Evolutionary conservation across 139 green algal species (phyloP).

Genomic region (Haematococcus lacustris): DNA sequence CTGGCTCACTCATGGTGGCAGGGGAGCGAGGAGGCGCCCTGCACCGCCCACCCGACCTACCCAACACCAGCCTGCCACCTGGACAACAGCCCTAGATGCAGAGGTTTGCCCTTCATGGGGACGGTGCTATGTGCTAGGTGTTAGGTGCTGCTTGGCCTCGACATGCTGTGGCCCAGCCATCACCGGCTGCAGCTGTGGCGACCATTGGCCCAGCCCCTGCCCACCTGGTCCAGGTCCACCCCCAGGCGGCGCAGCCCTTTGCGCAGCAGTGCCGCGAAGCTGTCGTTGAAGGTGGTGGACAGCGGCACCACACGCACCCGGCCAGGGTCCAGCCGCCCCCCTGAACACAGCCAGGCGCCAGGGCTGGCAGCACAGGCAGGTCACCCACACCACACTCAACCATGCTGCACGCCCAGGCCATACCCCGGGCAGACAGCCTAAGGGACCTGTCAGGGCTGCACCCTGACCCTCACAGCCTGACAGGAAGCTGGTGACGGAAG

Average conservation of each 20-base stretch:
- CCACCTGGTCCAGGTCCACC: slow-evolving; percentile 1
- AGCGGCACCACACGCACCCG: slow-evolving; percentile 31
- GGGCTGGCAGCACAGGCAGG: too few relatives aligned
- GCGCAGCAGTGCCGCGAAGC: slow-evolving; percentile 32
- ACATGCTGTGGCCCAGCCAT: too few relatives aligned
- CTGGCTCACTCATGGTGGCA: neutral
- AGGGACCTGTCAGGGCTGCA: too few relatives aligned
- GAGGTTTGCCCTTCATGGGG: neutral
- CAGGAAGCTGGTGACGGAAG: too few relatives aligned
- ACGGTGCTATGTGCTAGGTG: neutral
- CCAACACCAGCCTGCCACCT: neutral
- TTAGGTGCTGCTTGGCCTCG: too few relatives aligned
- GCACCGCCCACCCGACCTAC: neutral
- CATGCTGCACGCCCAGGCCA: too few relatives aligned
- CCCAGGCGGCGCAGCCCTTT: slow-evolving; percentile 7
- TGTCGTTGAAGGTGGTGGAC: slow-evolving; percentile 31
- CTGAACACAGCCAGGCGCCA: too few relatives aligned
- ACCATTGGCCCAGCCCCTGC: too few relatives aligned
- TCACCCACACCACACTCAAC: too few relatives aligned
- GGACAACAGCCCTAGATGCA: neutral
- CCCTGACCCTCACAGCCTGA: too few relatives aligned
- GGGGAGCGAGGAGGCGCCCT: neutral
- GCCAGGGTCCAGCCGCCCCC: slow-evolving; percentile 27
- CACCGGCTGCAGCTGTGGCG: too few relatives aligned
- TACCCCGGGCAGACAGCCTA: too few relatives aligned